Conservation (phyloP, 495 filamentous ascomycete genomes). For the Trypethelium eluteriae region DNA sequence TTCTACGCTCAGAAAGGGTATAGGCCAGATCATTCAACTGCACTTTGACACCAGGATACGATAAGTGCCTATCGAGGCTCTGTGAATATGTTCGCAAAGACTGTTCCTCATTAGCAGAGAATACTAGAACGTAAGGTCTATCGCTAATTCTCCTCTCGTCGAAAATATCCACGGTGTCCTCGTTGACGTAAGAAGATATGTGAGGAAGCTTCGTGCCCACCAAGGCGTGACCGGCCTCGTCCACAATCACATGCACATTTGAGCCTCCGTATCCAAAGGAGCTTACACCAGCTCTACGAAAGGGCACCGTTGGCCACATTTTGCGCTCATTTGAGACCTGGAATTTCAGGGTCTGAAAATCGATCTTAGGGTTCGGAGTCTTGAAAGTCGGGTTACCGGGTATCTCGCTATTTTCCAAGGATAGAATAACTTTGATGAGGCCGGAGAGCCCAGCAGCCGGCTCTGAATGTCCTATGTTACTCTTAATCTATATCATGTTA, state of each 20-base stretch:
- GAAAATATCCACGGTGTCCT: neutral
- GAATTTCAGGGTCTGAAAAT: slow-evolving; percentile 15
- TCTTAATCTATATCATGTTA: neutral
- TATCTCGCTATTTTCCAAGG: slow-evolving; percentile 35
- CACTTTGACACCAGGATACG: neutral
- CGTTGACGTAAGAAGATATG: neutral
- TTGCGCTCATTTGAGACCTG: slow-evolving; percentile 1
- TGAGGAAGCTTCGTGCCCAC: neutral
- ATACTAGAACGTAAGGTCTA: neutral
- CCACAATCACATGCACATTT: neutral
- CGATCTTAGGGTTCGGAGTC: neutral
- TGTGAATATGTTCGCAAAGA: neutral
- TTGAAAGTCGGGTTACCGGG: slow-evolving; percentile 10
- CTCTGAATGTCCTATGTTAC: slow-evolving; percentile 6
- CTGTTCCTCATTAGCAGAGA: neutral
- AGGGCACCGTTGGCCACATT: slow-evolving; percentile 20
- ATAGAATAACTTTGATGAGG: slow-evolving; percentile 1
- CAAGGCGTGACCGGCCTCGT: neutral
- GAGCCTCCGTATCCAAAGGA: slow-evolving; percentile 4
- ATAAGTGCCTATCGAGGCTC: neutral
- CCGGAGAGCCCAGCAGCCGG: neutral
- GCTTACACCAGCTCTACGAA: neutral
- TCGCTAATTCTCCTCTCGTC: neutral
- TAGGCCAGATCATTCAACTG: neutral
- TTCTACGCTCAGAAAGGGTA: neutral